Conservation (phyloP, 257 asterid genomes). For the Solanum paucissectum region DNA sequence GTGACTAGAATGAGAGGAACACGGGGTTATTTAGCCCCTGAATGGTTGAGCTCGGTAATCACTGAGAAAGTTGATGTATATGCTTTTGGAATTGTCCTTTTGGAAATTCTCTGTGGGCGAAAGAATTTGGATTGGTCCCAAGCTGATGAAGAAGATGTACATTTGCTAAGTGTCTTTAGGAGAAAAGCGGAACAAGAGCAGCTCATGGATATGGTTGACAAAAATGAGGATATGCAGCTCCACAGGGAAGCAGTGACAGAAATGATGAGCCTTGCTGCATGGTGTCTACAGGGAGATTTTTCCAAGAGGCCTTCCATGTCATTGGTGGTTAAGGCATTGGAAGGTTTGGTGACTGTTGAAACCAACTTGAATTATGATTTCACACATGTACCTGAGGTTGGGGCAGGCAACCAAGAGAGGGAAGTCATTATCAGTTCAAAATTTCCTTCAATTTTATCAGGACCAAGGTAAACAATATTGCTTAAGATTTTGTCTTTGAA, state of each 20-base stretch:
- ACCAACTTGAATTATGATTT: neutral
- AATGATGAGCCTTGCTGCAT: slow-evolving; percentile 5
- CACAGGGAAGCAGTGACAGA: neutral
- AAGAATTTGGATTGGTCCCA: too few species aligned
- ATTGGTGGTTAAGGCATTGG: slow-evolving; percentile 12
- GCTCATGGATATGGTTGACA: slow-evolving; percentile 4
- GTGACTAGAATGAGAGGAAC: too few species aligned
- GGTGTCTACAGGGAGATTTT: slow-evolving; percentile 10
- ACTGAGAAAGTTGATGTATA: too few species aligned
- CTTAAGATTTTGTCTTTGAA: neutral
- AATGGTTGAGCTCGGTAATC: too few species aligned
- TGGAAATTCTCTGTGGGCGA: too few species aligned
- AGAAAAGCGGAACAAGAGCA: neutral
- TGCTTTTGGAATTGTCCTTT: too few species aligned
- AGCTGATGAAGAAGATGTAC: too few species aligned
- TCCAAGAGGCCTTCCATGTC: slow-evolving; percentile 20
- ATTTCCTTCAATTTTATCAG: neutral
- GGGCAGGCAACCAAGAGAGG: neutral
- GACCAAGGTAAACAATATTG: slow-evolving; percentile 1
- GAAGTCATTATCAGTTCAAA: neutral
- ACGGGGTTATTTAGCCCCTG: too few species aligned
- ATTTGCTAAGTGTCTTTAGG: neutral
- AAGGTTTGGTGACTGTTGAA: slow-evolving; percentile 4
- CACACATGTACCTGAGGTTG: neutral
- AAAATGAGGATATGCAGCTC: slow-evolving; percentile 5